These are phyloP conservation scores for Aegle marmelos DNA, from an alignment of 345 rosid species.

Conservation along the genomic window DNA sequence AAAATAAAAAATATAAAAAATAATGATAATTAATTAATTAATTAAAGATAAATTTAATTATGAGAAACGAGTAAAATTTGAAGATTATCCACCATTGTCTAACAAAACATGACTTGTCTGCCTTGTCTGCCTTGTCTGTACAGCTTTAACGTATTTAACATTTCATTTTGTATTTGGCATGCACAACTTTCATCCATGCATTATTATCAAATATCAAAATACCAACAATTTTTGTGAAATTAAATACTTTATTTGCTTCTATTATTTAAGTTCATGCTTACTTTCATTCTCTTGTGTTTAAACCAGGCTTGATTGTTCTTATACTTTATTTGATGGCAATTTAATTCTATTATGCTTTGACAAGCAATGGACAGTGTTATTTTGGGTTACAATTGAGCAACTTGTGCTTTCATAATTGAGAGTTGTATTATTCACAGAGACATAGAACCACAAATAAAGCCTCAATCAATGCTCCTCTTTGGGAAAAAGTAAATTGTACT, in stretches of 20 bases:
- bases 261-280: not conserved
- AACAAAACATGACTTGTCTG: not conserved
- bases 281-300: not conserved
- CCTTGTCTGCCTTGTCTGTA: not conserved
- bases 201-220: not conserved
- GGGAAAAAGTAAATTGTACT: not conserved
- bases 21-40: too few species aligned
- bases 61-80: too few species aligned
- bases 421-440: not conserved
- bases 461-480: not conserved
- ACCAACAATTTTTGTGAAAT: too few species aligned
- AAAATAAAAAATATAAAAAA: too few species aligned
- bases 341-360: not conserved
- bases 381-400: not conserved
- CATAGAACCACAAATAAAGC: not conserved
- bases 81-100: too few species aligned
- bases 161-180: not conserved
- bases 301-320: too few species aligned
- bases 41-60: not conserved
- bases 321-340: not conserved
- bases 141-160: not conserved
- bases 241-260: not conserved
- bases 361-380: not conserved
- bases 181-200: not conserved
- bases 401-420: not conserved